Conservation (phyloP, 257 asterid species). For the Salvia hispanica region DNA sequence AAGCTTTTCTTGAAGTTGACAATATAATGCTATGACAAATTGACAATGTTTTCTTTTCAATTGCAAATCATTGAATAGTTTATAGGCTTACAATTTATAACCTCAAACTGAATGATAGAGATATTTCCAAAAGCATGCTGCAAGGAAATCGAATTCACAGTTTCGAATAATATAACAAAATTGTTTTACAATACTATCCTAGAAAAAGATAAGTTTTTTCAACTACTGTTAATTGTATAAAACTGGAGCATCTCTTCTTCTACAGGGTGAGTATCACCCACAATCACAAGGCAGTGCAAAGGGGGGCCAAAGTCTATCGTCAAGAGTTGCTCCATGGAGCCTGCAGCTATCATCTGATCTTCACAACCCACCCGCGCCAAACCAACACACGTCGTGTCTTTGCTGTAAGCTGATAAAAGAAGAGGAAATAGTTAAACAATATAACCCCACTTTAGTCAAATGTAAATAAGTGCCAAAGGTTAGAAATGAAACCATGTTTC, state of each 20-base stretch:
- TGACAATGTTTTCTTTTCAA: too few relatives aligned
- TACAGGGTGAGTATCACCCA: constrained; percentile 80
- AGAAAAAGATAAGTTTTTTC: neutral
- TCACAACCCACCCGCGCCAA: constrained; percentile 90
- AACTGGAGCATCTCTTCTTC: constrained; percentile 91
- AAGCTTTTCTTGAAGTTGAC: too few relatives aligned
- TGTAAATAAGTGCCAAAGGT: too few relatives aligned
- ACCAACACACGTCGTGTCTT: constrained; percentile 79
- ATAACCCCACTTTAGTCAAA: neutral
- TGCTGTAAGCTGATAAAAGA: constrained; percentile 56
- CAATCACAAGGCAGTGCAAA: constrained; percentile 84
- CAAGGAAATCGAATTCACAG: neutral
- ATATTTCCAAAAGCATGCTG: too few relatives aligned
- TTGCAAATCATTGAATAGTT: too few relatives aligned
- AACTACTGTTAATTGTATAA: constrained; percentile 38
- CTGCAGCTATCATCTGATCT: constrained; percentile 74
- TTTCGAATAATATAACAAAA: neutral
- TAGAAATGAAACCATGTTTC: too few relatives aligned
- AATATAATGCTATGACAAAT: too few relatives aligned
- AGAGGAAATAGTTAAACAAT: too few relatives aligned
- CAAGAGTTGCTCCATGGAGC: constrained; percentile 71
- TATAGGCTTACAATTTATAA: too few relatives aligned
- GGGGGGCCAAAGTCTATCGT: constrained; percentile 75
- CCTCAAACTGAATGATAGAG: too few relatives aligned
- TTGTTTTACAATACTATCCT: constrained; percentile 9